Evolutionary conservation across 768 basidiomycete species (phyloP).

Genomic region (Russula sp.): DNA sequence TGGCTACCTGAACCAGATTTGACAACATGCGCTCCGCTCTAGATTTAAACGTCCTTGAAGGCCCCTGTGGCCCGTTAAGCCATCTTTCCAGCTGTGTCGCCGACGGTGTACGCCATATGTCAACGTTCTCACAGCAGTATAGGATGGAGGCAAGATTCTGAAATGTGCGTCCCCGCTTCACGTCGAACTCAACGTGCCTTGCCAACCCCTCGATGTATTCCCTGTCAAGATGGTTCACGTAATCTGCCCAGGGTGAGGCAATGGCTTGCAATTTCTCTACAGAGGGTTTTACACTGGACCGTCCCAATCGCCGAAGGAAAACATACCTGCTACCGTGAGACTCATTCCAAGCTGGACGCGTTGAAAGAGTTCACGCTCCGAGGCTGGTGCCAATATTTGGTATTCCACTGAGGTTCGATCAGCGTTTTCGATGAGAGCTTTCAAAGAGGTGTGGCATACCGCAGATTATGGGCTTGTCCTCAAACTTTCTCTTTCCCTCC

Average conservation of each 20-base stretch:
- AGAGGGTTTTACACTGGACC: neutral
- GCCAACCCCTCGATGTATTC: slow-evolving; percentile 57
- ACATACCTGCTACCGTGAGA: slow-evolving; percentile 61
- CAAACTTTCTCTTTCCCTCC: slow-evolving; percentile 43
- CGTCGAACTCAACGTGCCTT: slow-evolving; percentile 40
- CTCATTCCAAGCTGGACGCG: slow-evolving; percentile 76
- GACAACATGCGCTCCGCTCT: slow-evolving; percentile 56
- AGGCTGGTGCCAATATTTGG: slow-evolving; percentile 39
- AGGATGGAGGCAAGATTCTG: no score
- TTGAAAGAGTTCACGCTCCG: slow-evolving; percentile 76
- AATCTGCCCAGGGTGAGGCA: no score
- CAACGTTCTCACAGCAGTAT: no score
- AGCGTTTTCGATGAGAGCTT: no score
- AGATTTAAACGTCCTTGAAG: slow-evolving; percentile 42
- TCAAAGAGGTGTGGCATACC: no score
- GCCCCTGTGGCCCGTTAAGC: slow-evolving; percentile 30
- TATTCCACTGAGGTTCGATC: slow-evolving; percentile 73
- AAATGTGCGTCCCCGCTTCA: no score
- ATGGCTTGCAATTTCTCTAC: slow-evolving; percentile 80
- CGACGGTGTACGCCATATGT: no score
- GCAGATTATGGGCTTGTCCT: slow-evolving; percentile 40
- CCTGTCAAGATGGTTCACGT: slow-evolving; percentile 53
- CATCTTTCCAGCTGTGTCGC: no score
- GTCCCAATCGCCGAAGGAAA: neutral
- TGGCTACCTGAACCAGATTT: slow-evolving; percentile 49